These are phyloP conservation scores for Stemphylium beticola DNA, from an alignment of 2,329 filamentous ascomycete species.

Conservation along the genomic window DNA sequence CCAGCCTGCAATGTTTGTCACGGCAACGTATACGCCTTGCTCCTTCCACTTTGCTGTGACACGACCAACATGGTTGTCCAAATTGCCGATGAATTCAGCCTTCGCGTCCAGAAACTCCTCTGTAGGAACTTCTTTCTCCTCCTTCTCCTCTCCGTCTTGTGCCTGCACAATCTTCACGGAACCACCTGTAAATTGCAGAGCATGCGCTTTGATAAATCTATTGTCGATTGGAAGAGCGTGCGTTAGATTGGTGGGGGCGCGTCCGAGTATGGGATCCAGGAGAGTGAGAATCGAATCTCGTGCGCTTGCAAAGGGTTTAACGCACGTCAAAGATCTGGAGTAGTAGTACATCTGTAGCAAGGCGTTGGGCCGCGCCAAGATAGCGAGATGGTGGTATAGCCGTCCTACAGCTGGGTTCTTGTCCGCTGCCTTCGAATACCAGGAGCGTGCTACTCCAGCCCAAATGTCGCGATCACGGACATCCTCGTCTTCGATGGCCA, in stretches of 20 bases:
- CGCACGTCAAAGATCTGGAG: slow-evolving; percentile 71
- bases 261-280: slow-evolving; percentile 61
- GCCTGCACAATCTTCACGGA: slow-evolving; percentile 31
- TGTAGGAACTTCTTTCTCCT: not conserved
- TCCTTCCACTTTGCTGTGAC: slow-evolving; percentile 62
- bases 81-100: slow-evolving; percentile 57
- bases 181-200: slow-evolving; percentile 65
- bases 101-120: slow-evolving; percentile 57
- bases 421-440: slow-evolving; percentile 82
- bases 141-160: no score
- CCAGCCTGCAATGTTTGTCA: slow-evolving; percentile 62
- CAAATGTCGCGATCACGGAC: slow-evolving; percentile 77
- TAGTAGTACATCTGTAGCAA: slow-evolving; percentile 77
- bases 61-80: slow-evolving; percentile 65
- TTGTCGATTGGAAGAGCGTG: slow-evolving; percentile 59
- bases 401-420: slow-evolving; percentile 76
- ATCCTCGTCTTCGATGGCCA: slow-evolving; percentile 89
- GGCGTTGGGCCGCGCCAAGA: slow-evolving; percentile 72
- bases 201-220: slow-evolving; percentile 68
- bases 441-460: slow-evolving; percentile 78
- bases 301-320: slow-evolving; percentile 70
- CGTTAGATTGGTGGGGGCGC: slow-evolving; percentile 35
- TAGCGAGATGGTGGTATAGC: slow-evolving; percentile 87
- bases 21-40: slow-evolving; percentile 63
- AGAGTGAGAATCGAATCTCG: slow-evolving; percentile 73